Evolutionary conservation across 1,284 basidiomycete species (phyloP), one percentile per base, ranked within the genome.

Genomic region (Pseudozyma flocculosa): DNA sequence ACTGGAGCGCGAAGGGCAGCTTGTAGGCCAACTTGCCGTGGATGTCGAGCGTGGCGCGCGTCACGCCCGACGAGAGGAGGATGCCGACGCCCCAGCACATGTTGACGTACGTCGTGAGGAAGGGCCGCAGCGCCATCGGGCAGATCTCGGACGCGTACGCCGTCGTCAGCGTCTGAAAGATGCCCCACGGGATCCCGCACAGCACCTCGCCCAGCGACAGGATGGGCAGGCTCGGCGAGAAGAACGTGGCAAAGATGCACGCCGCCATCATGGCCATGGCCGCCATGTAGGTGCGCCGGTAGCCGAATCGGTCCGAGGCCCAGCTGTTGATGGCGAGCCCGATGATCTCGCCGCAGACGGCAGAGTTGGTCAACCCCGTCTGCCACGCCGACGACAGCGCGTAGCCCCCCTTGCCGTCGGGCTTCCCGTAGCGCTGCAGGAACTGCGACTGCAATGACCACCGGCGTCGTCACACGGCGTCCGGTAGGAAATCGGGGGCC

Each of bases 121-220:
- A 80, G 18, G 75, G 78, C 30, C 82, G 80, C 1, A 83, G 74
- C 11, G 75, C 73, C 38, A 80, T 80, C 2, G 82, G 82, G 30
- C 79, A 80, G 30, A 83, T 78, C 45, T 83, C 82, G 36, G 79
- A 78, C 17, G 82, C 82, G 56, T 82, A 83, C 0, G 80, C 72
- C 5, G 79, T 80, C 8, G 80, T 81, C 2, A 82, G 67, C 0
- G 81, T 81, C 61, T 81, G 79, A 72, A 78, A 79, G 39, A 73
- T 72, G 71, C 80, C 80, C 80, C 80, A 81, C 22, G 79, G 78
- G 23, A 80, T 61, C 48, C 80, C 80, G 41, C 76, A 77, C 26
- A 80, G 53, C 30, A 81, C 65, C 61, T 81, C 66, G 18, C 78
- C 65, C 18, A 75, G 68, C 38, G 75, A 65, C 18, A 81, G 78